phyloP scores from a whole-genome alignment of 2,329 filamentous ascomycete species.

The Exserohilum rostratum region DNA sequence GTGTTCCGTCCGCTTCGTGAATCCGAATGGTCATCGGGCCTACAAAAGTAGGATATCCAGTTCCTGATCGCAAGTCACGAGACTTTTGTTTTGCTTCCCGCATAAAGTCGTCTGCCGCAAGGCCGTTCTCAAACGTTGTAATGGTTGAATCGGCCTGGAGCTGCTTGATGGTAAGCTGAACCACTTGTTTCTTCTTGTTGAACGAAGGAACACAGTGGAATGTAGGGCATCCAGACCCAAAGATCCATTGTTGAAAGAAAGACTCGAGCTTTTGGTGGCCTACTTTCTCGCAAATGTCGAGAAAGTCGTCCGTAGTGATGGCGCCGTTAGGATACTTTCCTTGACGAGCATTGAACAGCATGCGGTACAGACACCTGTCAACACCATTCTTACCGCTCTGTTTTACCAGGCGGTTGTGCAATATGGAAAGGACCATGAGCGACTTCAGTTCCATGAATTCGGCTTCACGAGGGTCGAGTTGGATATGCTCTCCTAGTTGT shows the following conservation, averaged over 20 bases:
- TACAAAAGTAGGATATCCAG: constrained; percentile 81
- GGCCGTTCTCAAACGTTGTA: constrained; percentile 36
- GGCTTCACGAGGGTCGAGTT: constrained; percentile 81
- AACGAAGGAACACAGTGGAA: constrained; percentile 88
- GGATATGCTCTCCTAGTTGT: constrained; percentile 76
- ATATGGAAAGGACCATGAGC: constrained; percentile 86
- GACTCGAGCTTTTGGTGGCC: constrained; percentile 84
- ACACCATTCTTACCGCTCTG: constrained; percentile 83
- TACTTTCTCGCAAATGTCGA: constrained; percentile 83
- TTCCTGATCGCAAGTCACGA: constrained; percentile 70
- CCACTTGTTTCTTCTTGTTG: constrained; percentile 96
- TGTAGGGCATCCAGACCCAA: constrained; percentile 83
- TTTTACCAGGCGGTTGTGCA: constrained; percentile 90
- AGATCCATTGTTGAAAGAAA: constrained; percentile 94
- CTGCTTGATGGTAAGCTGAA: constrained; percentile 89
- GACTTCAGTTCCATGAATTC: constrained; percentile 93
- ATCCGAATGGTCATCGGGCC: constrained; percentile 98
- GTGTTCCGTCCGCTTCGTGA: constrained; percentile 96
- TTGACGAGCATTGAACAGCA: constrained; percentile 85
- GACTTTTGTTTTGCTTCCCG: constrained; percentile 82
- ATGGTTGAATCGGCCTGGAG: constrained; percentile 40
- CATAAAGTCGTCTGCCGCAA: constrained; percentile 79
- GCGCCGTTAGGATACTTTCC: constrained; percentile 73
- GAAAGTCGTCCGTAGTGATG: constrained; percentile 79
- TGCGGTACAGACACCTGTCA: constrained; percentile 80